These are phyloP conservation scores for Nicotiana noctiflora DNA, from an alignment of 257 asterid genomes.

Conservation along the genomic window DNA sequence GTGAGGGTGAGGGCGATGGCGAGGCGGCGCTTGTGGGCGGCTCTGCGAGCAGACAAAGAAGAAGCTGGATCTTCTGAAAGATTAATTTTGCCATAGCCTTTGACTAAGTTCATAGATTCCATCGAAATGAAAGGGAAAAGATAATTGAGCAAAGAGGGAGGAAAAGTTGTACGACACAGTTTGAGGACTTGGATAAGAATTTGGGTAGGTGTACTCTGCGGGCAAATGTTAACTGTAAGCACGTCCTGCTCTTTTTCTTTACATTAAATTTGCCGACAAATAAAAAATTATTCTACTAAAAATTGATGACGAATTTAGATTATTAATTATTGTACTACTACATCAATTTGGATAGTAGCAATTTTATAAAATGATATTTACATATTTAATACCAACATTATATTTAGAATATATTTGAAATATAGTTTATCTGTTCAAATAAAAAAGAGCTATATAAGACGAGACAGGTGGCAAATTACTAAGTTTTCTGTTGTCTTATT, in stretches of 20 bases:
- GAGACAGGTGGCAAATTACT: too few species aligned
- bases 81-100: constrained; percentile 12
- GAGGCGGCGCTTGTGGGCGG: constrained; percentile 8
- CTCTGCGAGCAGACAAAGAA: neutral
- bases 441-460: too few species aligned
- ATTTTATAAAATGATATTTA: too few species aligned
- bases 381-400: too few species aligned
- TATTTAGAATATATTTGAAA: too few species aligned
- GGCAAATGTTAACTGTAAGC: neutral
- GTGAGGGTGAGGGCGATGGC: constrained; percentile 3
- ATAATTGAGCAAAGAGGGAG: neutral
- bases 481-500: too few species aligned
- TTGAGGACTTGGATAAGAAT: neutral
- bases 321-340: too few species aligned
- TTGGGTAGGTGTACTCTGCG: neutral
- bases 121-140: neutral
- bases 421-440: too few species aligned
- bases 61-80: neutral
- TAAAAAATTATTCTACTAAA: neutral
- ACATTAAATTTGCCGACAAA: neutral
- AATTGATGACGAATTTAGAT: too few species aligned
- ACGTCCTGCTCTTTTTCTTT: neutral
- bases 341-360: too few species aligned
- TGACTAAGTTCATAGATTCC: constrained; percentile 4
- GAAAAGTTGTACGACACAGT: neutral